phyloP scores from a whole-genome alignment of 352 stramenopile species.

The Globisporangium alternatum region DNA sequence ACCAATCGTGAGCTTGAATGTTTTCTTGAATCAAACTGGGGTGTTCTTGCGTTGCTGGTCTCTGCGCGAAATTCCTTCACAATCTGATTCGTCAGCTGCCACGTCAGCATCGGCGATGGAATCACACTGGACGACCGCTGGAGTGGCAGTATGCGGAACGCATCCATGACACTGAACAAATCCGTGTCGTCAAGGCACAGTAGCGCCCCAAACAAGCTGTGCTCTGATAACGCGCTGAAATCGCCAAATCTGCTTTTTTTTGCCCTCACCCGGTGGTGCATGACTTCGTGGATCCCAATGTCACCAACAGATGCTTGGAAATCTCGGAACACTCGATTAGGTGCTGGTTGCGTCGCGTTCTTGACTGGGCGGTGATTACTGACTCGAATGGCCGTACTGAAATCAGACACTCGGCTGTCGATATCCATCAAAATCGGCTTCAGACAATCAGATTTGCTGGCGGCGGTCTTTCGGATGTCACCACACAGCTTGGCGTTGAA shows the following conservation, averaged over 20 bases:
- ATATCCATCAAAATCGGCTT: conserved; percentile 6
- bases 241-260: conserved; percentile 29
- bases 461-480: conserved; percentile 7
- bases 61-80: conserved; percentile 37
- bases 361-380: conserved; percentile 40
- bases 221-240: conserved; percentile 36
- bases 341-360: conserved; percentile 12
- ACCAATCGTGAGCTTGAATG: not conserved
- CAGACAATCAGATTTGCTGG: not conserved
- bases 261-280: conserved; percentile 16
- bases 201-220: conserved; percentile 41
- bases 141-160: conserved; percentile 11
- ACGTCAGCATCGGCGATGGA: conserved; percentile 43
- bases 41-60: not conserved
- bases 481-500: conserved; percentile 18
- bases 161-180: conserved; percentile 27
- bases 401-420: conserved; percentile 11
- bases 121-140: conserved; percentile 8
- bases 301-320: conserved; percentile 37
- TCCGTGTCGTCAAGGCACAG: conserved; percentile 45
- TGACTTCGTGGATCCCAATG: conserved; percentile 29
- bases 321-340: conserved; percentile 29
- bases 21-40: not conserved
- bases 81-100: conserved; percentile 49
- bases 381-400: conserved; percentile 31